Evolutionary conservation across 345 rosid genomes (phyloP).

Genomic region (Syzygium jambos): DNA sequence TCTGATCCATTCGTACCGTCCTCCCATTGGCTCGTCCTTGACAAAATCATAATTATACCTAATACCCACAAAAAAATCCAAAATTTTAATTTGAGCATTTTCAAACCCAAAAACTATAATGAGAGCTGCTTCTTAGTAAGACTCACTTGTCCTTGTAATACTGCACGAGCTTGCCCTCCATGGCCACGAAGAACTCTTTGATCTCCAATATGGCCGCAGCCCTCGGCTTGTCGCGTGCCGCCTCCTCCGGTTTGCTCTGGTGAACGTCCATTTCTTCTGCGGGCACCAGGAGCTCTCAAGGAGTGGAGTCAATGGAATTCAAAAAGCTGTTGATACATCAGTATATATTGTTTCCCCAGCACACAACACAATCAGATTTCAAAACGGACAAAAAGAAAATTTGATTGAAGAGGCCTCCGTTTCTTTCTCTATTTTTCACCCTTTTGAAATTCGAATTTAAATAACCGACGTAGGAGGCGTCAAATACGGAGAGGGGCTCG

Average conservation of each 20-base stretch:
- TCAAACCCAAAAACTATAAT: not conserved
- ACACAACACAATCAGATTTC: not conserved
- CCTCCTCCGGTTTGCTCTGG: not conserved
- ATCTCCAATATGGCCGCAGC: constrained; percentile 13
- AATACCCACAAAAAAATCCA: not conserved
- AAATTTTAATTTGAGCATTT: not conserved
- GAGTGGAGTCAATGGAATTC: not conserved
- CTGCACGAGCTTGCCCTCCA: constrained; percentile 34
- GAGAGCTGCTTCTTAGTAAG: not conserved
- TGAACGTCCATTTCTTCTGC: not conserved
- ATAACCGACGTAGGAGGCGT: not conserved
- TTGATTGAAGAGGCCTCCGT: not conserved
- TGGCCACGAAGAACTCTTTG: constrained; percentile 44
- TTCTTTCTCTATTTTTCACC: not conserved
- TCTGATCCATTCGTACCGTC: constrained; percentile 54
- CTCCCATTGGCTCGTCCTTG: constrained; percentile 22
- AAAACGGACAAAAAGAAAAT: not conserved
- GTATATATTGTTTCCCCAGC: not conserved
- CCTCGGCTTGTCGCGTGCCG: not conserved
- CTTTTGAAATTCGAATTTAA: not conserved
- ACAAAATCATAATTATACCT: constrained; percentile 28
- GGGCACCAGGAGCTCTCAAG: not conserved
- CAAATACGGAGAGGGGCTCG: not conserved
- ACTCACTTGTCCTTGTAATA: constrained; percentile 42
- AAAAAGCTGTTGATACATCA: not conserved